Percentiles rank a stretch among this genome's conserved stretches.
phyloP scores from a whole-genome alignment of 768 basidiomycete genomes.

The Asterophora parasitica region DNA sequence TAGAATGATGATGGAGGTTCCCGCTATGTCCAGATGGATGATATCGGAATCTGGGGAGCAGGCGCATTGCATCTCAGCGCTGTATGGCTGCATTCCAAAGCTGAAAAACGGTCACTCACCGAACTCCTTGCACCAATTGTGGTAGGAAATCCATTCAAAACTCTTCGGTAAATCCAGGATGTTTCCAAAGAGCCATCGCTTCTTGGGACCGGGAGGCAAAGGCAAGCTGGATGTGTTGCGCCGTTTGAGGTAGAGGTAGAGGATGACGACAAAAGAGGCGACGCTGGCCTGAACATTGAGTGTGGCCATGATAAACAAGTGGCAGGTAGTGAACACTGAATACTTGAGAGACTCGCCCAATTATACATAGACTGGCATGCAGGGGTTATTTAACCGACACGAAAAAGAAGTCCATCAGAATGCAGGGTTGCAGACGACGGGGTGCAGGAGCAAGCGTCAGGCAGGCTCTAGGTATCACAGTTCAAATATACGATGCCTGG shows the following conservation, averaged over 20 bases:
- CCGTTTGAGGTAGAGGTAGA: slow-evolving; percentile 18
- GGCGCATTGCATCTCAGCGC: neutral
- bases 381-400: no score
- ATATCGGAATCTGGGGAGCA: slow-evolving; percentile 18
- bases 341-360: no score
- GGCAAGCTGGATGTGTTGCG: slow-evolving; percentile 11
- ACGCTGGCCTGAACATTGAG: neutral
- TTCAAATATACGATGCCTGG: no score
- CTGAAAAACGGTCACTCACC: slow-evolving; percentile 19
- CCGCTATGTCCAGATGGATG: slow-evolving; percentile 19
- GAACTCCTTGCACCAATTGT: slow-evolving; percentile 34
- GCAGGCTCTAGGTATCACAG: no score
- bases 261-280: slow-evolving; percentile 14
- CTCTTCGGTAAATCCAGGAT: slow-evolving; percentile 33
- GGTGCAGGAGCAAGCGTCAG: no score
- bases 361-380: no score
- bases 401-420: no score
- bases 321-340: no score
- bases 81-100: no score
- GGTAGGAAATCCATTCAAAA: slow-evolving; percentile 33
- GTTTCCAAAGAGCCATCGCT: slow-evolving; percentile 37
- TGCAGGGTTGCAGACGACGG: no score
- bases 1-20: slow-evolving; percentile 19
- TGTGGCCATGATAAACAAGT: no score
- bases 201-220: slow-evolving; percentile 39